Percentiles rank a stretch among this genome's conserved stretches.
These are phyloP conservation scores for Citeromyces hawaiiensis DNA, from an alignment of 1,139 yeast genomes.

Conservation along the genomic window DNA sequence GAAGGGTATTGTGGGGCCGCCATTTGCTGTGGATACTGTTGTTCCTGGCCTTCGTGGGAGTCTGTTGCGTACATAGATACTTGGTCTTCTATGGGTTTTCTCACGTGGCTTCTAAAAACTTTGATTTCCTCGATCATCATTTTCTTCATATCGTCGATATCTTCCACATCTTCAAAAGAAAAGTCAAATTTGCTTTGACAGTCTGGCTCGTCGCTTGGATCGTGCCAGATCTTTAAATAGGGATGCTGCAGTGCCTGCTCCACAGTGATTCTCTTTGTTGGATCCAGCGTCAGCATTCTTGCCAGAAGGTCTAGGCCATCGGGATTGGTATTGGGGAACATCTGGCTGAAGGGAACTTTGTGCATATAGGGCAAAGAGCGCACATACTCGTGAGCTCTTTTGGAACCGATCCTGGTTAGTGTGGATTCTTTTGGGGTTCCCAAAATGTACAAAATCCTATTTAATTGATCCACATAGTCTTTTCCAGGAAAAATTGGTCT, in stretches of 20 bases:
- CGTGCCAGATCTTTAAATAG: conserved; percentile 88
- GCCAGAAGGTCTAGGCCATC: conserved; percentile 75
- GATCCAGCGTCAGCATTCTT: conserved; percentile 78
- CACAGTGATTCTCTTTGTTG: conserved; percentile 74
- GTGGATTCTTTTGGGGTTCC: conserved; percentile 91
- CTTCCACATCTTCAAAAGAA: conserved; percentile 78
- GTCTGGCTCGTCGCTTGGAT: conserved; percentile 86
- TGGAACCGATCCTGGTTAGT: conserved; percentile 71
- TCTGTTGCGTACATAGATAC: conserved; percentile 20
- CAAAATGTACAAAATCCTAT: conserved; percentile 69
- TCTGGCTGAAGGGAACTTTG: conserved; percentile 56
- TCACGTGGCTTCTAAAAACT: conserved; percentile 66
- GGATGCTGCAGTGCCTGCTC: conserved; percentile 86
- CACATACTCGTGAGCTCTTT: conserved; percentile 86
- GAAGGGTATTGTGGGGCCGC: conserved; percentile 10
- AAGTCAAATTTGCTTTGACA: conserved; percentile 81
- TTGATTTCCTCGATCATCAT: conserved; percentile 77
- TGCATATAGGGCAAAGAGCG: conserved; percentile 76
- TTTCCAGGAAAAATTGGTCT: conserved; percentile 88
- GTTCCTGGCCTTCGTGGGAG: conserved; percentile 6
- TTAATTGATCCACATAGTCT: conserved; percentile 91
- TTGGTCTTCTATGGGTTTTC: conserved; percentile 63
- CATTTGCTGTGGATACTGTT: conserved; percentile 3
- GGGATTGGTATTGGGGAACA: conserved; percentile 81
- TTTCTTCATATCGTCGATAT: conserved; percentile 59